phyloP scores from a whole-genome alignment of 116 monocot genomes.

The Cymodocea nodosa region DNA sequence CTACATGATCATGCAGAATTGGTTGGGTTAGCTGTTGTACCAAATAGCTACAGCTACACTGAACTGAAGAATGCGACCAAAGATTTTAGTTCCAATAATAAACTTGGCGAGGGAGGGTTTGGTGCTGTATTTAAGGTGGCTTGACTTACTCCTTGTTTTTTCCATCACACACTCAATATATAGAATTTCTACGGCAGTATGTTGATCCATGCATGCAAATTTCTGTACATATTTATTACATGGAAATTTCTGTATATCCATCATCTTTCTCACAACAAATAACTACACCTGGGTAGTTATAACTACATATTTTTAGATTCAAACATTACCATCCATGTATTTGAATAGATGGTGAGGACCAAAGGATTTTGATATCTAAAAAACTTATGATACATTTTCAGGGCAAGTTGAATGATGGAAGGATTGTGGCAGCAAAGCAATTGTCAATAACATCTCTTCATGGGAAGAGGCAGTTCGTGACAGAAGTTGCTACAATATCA shows the following conservation, averaged over 20 bases:
- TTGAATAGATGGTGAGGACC: no score
- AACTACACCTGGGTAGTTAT: no score
- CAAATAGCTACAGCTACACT: slow-evolving; percentile 9
- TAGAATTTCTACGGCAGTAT: background rate
- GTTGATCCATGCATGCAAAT: no score
- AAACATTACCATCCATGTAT: no score
- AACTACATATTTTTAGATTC: no score
- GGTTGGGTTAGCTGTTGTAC: background rate
- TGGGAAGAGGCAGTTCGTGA: slow-evolving; percentile 58
- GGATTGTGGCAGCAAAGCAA: slow-evolving; percentile 66
- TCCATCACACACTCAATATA: no score
- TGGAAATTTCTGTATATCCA: no score
- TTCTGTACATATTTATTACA: no score
- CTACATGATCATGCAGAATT: no score
- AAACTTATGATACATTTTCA: slow-evolving; percentile 1
- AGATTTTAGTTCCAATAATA: slow-evolving; percentile 31
- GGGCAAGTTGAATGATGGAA: slow-evolving; percentile 71
- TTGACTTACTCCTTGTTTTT: background rate
- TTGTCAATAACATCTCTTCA: slow-evolving; percentile 47
- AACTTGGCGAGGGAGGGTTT: slow-evolving; percentile 73
- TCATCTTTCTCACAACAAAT: no score
- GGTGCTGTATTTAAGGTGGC: slow-evolving; percentile 55
- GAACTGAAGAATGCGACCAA: slow-evolving; percentile 11
- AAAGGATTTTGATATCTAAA: no score
- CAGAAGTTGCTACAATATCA: slow-evolving; percentile 75